A percentile compares a stretch with the other conserved stretches of the same genome.
phyloP scores from a whole-genome alignment of 2,329 filamentous ascomycete genomes.

The Diaporthe caulivora region DNA sequence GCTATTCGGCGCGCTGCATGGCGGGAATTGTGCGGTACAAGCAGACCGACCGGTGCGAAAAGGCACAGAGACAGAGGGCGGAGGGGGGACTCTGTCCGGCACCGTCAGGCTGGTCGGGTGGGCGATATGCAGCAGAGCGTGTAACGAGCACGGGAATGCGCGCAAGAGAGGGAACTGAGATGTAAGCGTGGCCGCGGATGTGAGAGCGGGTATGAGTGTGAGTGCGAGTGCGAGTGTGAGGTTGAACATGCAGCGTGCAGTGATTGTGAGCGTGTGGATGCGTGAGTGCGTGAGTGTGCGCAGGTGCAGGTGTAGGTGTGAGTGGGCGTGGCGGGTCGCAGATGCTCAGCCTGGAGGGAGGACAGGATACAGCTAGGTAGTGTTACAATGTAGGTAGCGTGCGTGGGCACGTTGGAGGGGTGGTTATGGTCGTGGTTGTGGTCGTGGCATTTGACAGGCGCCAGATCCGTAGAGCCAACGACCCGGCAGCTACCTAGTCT shows the following conservation, averaged over 20 bases:
- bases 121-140: conserved; percentile 12
- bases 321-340: conserved; percentile 18
- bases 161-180: not conserved
- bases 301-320: not conserved
- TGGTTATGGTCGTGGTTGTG: too few species aligned
- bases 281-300: not conserved
- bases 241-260: conserved; percentile 11
- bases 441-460: conserved; percentile 39
- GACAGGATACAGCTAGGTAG: not conserved
- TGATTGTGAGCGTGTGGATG: not conserved
- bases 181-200: conserved; percentile 10
- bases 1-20: conserved; percentile 29
- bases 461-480: conserved; percentile 24
- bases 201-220: conserved; percentile 14
- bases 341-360: conserved; percentile 25
- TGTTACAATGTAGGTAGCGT: too few species aligned
- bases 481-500: conserved; percentile 9
- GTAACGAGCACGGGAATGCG: not conserved
- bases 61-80: not conserved
- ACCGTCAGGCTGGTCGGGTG: not conserved
- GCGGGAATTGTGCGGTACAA: conserved; percentile 8
- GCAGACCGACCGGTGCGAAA: conserved; percentile 11
- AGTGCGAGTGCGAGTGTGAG: conserved; percentile 7
- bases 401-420: too few species aligned
- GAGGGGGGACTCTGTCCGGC: not conserved